Evolutionary conservation across 306 rosid species (phyloP).

Genomic region (Fragaria iinumae): DNA sequence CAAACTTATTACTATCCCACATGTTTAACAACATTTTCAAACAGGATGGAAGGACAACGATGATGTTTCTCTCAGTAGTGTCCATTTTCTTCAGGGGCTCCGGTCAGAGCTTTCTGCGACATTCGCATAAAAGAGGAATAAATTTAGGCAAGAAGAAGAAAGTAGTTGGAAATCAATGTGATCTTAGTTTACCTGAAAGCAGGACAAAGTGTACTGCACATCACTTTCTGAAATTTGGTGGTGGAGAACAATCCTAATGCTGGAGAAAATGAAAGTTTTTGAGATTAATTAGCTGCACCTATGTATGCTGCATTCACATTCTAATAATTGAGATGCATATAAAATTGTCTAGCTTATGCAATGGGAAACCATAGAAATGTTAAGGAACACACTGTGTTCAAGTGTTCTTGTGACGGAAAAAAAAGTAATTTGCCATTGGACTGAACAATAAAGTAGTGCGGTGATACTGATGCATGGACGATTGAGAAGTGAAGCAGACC

Average conservation of each 20-base stretch:
- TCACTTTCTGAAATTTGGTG: conserved; percentile 76
- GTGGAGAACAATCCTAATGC: conserved; percentile 82
- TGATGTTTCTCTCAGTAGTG: conserved; percentile 28
- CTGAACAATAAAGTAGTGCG: background rate
- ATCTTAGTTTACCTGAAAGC: conserved; percentile 62
- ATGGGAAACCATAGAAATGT: background rate
- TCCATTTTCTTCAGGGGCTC: conserved; percentile 51
- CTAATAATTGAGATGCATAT: background rate
- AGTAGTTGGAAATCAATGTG: background rate
- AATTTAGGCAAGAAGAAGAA: background rate
- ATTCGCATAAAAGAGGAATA: conserved; percentile 10
- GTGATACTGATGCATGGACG: background rate
- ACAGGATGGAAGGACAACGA: background rate
- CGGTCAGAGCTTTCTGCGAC: conserved; percentile 54
- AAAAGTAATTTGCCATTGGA: background rate
- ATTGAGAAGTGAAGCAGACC: conserved; percentile 42
- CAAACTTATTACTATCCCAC: background rate
- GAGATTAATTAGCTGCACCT: background rate
- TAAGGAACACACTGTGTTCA: background rate
- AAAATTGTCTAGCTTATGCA: background rate
- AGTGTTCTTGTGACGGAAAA: background rate
- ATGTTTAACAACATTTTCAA: background rate
- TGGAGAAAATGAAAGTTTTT: conserved; percentile 29
- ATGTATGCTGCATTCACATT: background rate
- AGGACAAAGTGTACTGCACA: conserved; percentile 66